These are phyloP conservation scores for Epichloe baconii DNA, from an alignment of 2,329 filamentous ascomycete species.

Conservation along the genomic window DNA sequence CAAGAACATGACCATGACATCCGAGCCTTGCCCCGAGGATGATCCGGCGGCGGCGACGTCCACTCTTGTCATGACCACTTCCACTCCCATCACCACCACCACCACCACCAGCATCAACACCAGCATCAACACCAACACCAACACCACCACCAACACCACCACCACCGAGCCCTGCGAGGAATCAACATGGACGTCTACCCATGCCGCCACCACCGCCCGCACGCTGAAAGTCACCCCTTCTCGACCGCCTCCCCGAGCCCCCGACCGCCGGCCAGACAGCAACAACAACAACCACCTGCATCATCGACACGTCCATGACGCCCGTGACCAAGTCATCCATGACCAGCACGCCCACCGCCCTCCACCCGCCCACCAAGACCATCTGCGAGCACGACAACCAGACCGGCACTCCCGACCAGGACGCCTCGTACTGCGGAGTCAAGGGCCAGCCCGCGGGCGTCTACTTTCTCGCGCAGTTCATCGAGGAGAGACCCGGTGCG, in stretches of 20 bases:
- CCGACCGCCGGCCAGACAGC: not conserved
- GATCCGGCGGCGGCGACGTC: not conserved
- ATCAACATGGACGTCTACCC: not conserved
- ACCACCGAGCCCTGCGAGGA: conserved; percentile 3
- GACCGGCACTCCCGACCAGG: conserved; percentile 18
- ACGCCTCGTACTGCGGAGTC: conserved; percentile 24
- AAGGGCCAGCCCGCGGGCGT: conserved; percentile 21
- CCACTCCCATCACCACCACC: not conserved
- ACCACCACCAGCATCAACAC: not conserved
- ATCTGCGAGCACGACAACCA: conserved; percentile 16
- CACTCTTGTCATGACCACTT: not conserved
- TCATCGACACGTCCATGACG: conserved; percentile 22
- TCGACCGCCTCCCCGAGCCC: not conserved
- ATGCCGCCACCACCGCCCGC: not conserved
- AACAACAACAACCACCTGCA: conserved; percentile 3
- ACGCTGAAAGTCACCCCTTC: not conserved
- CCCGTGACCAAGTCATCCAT: conserved; percentile 17
- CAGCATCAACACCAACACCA: not conserved
- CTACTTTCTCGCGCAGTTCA: conserved; percentile 26
- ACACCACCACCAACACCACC: not conserved
- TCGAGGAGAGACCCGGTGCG: conserved; percentile 19
- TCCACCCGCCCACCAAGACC: conserved; percentile 17
- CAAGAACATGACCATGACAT: not conserved
- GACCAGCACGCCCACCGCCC: conserved; percentile 13
- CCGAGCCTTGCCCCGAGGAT: conserved; percentile 4